Evolutionary conservation across 306 rosid species (phyloP).

Genomic region (Quercus mongolica): DNA sequence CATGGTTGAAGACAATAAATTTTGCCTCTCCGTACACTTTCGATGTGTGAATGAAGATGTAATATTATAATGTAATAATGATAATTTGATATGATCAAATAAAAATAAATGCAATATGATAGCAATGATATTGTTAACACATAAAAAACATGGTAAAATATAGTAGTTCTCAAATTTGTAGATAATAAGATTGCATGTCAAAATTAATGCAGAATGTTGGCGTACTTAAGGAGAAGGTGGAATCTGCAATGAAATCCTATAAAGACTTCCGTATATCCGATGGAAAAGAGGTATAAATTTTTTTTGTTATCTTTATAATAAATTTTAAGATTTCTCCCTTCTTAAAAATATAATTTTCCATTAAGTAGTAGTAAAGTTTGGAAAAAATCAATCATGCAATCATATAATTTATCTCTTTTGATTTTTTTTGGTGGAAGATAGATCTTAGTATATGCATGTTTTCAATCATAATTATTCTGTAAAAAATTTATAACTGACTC

Average conservation of each 20-base stretch:
- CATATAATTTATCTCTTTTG: background rate
- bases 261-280: slow-evolving; percentile 29
- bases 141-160: background rate
- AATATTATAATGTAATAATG: background rate
- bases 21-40: slow-evolving; percentile 48
- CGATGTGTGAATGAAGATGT: slow-evolving; percentile 52
- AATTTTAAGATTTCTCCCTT: too few species aligned
- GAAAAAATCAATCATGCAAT: background rate
- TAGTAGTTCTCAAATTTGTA: too few species aligned
- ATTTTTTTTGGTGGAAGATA: slow-evolving; percentile 7
- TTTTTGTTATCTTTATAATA: background rate
- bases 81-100: too few species aligned
- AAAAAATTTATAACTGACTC: background rate
- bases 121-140: too few species aligned
- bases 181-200: background rate
- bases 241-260: slow-evolving; percentile 29
- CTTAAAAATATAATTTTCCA: background rate
- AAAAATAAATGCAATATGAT: too few species aligned
- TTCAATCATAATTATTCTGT: slow-evolving; percentile 37
- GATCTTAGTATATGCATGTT: background rate
- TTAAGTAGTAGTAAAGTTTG: background rate
- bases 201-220: slow-evolving; percentile 35
- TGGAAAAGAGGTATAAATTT: slow-evolving; percentile 43
- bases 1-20: slow-evolving; percentile 45
- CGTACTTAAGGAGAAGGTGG: slow-evolving; percentile 40